Percentiles rank a stretch among this genome's conserved stretches.
Evolutionary conservation across 805 yeast genomes (phyloP).

Genomic region (Metschnikowia baotianmanensis): DNA sequence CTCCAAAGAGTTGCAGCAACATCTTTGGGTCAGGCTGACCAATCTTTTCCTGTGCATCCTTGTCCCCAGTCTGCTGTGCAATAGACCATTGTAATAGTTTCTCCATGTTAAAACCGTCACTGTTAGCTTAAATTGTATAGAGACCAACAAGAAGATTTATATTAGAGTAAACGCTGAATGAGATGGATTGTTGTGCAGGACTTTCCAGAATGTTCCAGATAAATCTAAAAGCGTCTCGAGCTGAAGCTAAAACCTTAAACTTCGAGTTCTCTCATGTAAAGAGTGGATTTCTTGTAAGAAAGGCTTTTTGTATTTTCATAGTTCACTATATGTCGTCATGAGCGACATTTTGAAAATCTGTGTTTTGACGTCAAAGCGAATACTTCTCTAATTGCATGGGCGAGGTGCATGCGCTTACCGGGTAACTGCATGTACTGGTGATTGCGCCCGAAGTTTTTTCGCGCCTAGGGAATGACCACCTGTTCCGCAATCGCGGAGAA

Average conservation of each 20-base stretch:
- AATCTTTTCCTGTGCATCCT: slow-evolving; percentile 58
- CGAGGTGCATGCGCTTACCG: slow-evolving; percentile 9
- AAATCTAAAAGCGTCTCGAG: not conserved
- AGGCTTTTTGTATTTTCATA: not conserved
- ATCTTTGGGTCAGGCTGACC: slow-evolving; percentile 80
- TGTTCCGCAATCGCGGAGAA: not conserved
- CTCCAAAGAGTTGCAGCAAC: slow-evolving; percentile 71
- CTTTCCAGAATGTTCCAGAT: slow-evolving; percentile 18
- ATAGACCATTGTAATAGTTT: slow-evolving; percentile 91
- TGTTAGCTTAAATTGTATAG: no score
- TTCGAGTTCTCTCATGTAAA: not conserved
- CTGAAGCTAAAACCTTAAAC: not conserved
- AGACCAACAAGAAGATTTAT: not conserved
- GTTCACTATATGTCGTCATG: no score
- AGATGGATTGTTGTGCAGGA: slow-evolving; percentile 14
- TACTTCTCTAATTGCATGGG: slow-evolving; percentile 7
- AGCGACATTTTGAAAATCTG: no score
- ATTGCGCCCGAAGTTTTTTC: not conserved
- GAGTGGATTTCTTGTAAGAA: not conserved
- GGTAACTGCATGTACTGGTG: slow-evolving; percentile 1
- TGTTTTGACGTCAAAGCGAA: not conserved
- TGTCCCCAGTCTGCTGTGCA: slow-evolving; percentile 70
- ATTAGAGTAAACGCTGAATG: not conserved
- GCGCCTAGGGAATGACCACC: not conserved
- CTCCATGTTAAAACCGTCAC: slow-evolving; percentile 82